These are phyloP conservation scores for Metarhizium anisopliae DNA, from an alignment of 2,329 filamentous ascomycete species.

Conservation along the genomic window DNA sequence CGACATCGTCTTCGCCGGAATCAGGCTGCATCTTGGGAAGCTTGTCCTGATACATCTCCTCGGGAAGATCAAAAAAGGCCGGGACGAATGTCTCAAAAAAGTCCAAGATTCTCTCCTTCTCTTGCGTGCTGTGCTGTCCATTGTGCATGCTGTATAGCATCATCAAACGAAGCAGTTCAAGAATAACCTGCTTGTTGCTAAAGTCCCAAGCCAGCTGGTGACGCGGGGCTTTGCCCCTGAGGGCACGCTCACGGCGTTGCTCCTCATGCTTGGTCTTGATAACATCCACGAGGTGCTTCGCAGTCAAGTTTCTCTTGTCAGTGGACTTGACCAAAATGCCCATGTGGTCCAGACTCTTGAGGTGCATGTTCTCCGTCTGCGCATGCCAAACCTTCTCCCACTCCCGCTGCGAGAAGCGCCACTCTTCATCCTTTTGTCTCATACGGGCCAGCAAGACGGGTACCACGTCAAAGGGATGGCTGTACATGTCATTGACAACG, in stretches of 20 bases:
- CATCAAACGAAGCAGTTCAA: conserved; percentile 54
- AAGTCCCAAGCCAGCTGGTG: conserved; percentile 74
- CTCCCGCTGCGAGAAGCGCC: conserved; percentile 92
- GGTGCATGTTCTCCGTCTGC: conserved; percentile 89
- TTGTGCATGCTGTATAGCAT: conserved; percentile 58
- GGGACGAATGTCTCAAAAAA: conserved; percentile 73
- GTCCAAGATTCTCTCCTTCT: conserved; percentile 64
- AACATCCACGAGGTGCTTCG: conserved; percentile 81
- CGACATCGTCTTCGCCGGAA: conserved; percentile 68
- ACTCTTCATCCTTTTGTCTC: conserved; percentile 95
- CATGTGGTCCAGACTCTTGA: conserved; percentile 95
- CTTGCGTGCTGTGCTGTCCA: conserved; percentile 59
- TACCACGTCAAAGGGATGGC: conserved; percentile 74
- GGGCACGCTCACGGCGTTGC: conserved; percentile 62
- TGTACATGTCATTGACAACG: conserved; percentile 81
- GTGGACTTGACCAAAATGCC: conserved; percentile 78
- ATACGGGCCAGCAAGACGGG: conserved; percentile 81
- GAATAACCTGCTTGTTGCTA: conserved; percentile 57
- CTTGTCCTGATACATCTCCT: conserved; percentile 58
- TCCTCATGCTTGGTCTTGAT: conserved; percentile 92
- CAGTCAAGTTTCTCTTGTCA: conserved; percentile 86
- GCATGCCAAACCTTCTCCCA: conserved; percentile 99
- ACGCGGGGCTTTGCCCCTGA: conserved; percentile 51
- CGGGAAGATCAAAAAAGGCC: conserved; percentile 66
- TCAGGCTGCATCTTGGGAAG: conserved; percentile 61